These are phyloP conservation scores for Trypanosoma platydactyli DNA, from an alignment of 208 protist species.

Conservation along the genomic window DNA sequence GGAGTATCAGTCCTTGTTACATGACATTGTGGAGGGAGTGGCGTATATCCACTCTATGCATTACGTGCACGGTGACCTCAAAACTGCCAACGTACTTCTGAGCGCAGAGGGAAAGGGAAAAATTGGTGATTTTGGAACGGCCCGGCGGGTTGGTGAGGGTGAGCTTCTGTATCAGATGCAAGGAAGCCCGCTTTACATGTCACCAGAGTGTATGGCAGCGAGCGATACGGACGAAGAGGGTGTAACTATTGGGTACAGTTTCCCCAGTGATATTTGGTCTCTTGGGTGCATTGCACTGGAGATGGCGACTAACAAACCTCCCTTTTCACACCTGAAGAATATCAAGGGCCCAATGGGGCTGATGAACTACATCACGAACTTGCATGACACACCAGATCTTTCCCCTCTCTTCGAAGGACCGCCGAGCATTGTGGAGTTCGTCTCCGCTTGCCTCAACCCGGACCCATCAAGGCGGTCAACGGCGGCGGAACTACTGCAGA, in stretches of 20 bases:
- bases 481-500: constrained; percentile 66
- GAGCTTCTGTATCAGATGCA: constrained; percentile 85
- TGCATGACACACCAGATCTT: constrained; percentile 83
- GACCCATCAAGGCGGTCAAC: constrained; percentile 70
- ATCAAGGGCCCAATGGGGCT: constrained; percentile 72
- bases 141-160: constrained; percentile 51
- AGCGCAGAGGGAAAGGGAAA: constrained; percentile 72
- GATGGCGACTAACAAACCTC: constrained; percentile 85
- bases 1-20: constrained; percentile 64
- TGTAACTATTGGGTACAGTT: constrained; percentile 70
- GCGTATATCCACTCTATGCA: constrained; percentile 91
- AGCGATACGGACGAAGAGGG: constrained; percentile 78
- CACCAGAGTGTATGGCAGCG: constrained; percentile 84
- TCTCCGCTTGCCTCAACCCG: constrained; percentile 78
- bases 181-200: constrained; percentile 89
- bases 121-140: constrained; percentile 93
- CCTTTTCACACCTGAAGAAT: constrained; percentile 78
- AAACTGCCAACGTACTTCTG: constrained; percentile 92
- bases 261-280: constrained; percentile 87
- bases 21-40: constrained; percentile 80
- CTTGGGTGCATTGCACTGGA: constrained; percentile 87
- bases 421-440: constrained; percentile 77
- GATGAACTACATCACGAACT: constrained; percentile 75
- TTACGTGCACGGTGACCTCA: constrained; percentile 93
- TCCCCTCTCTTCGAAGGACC: constrained; percentile 70